A percentile compares a stretch with the other conserved stretches of the same genome.
These are phyloP conservation scores for Populus deltoides DNA, from an alignment of 345 rosid species.

Conservation along the genomic window DNA sequence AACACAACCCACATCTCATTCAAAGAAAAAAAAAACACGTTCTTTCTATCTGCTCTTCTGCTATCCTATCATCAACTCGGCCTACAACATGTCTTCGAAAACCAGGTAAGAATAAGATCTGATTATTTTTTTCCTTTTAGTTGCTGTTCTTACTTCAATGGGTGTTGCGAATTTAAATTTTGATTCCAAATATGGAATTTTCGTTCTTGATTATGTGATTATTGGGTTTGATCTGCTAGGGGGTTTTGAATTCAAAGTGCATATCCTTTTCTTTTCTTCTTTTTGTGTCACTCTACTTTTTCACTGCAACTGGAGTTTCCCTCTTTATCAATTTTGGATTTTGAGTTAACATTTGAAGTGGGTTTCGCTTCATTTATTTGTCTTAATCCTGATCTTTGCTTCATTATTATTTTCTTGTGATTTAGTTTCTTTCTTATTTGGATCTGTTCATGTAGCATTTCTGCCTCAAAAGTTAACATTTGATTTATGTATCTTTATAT, in stretches of 20 bases:
- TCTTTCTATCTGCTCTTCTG: not conserved
- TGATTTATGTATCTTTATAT: not conserved
- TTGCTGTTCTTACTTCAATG: conserved; percentile 1
- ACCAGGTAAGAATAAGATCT: conserved; percentile 43
- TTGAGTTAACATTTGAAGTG: conserved; percentile 3
- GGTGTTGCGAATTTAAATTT: conserved; percentile 14
- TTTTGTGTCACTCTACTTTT: not conserved
- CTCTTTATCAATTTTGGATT: conserved; percentile 2
- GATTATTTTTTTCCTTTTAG: conserved; percentile 16
- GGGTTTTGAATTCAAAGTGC: not conserved
- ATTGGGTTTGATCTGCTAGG: conserved; percentile 19
- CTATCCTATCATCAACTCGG: conserved; percentile 7
- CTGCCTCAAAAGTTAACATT: not conserved
- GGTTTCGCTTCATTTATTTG: conserved; percentile 15
- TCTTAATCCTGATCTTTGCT: conserved; percentile 7
- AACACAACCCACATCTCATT: not conserved
- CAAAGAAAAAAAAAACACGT: too few relatives aligned
- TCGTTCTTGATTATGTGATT: not conserved
- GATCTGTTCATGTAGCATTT: conserved; percentile 7
- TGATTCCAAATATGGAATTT: not conserved
- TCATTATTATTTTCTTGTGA: not conserved
- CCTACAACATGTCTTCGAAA: conserved; percentile 48
- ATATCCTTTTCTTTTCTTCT: not conserved
- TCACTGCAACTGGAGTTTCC: not conserved
- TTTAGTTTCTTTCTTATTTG: not conserved